phyloP scores from a whole-genome alignment of 371 early-diverging fungal species.

The Zopfochytrium polystomum region DNA sequence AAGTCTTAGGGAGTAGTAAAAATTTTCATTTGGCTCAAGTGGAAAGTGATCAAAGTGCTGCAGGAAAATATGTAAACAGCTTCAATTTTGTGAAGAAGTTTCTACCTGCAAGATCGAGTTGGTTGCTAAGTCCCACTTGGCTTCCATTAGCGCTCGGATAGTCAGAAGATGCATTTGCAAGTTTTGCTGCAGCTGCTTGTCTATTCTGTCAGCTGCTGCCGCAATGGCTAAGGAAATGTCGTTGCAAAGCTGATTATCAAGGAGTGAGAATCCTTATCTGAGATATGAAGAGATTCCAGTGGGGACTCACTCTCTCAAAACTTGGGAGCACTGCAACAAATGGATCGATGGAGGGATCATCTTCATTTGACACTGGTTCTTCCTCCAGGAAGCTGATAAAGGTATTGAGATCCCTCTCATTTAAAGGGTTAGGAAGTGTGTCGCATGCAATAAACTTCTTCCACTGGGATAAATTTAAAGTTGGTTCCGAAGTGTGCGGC shows the following conservation, averaged over 20 bases:
- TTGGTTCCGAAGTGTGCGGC: neutral
- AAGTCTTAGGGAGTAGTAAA: slow-evolving; percentile 28
- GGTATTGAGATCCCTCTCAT: slow-evolving; percentile 48
- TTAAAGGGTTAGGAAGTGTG: slow-evolving; percentile 40
- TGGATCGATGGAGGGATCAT: slow-evolving; percentile 31
- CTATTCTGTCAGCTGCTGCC: slow-evolving; percentile 14
- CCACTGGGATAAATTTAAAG: slow-evolving; percentile 36
- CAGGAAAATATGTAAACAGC: slow-evolving; percentile 4
- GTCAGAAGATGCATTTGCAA: slow-evolving; percentile 24
- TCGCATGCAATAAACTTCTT: slow-evolving; percentile 40
- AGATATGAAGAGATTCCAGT: neutral
- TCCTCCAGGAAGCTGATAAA: slow-evolving; percentile 41
- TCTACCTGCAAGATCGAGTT: slow-evolving; percentile 41
- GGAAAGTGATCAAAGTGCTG: slow-evolving; percentile 46
- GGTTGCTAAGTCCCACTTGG: slow-evolving; percentile 42
- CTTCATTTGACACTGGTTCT: slow-evolving; percentile 31
- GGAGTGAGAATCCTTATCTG: neutral
- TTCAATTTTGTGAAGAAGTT: neutral
- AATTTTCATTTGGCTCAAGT: slow-evolving; percentile 51
- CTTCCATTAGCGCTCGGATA: slow-evolving; percentile 28
- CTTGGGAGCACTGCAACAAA: slow-evolving; percentile 32
- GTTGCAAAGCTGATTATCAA: slow-evolving; percentile 28
- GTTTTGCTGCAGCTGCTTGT: slow-evolving; percentile 10
- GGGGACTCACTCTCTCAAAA: slow-evolving; percentile 30
- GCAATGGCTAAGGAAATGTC: slow-evolving; percentile 26